Base-by-base conservation (phyloP, 495 filamentous ascomycete genomes). In the Lasiosphaeris hirsuta region DNA sequence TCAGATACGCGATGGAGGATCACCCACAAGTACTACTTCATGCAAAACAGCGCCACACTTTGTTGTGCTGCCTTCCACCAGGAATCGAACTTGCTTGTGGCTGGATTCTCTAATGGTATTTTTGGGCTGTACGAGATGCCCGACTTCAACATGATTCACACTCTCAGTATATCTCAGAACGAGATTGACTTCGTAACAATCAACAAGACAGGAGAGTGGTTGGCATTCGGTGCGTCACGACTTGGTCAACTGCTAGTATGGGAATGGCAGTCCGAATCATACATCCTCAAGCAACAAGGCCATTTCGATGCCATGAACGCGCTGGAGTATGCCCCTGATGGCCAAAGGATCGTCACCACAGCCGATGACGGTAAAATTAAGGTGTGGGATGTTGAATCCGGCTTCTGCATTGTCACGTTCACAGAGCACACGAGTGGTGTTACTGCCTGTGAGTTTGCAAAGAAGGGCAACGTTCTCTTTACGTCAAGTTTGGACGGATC, bases 211-310 rank as follows among this genome's bases (percentile, higher is more conserved):
- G 94, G 93, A 53, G 95, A 96, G 75, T 98, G 94, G 94, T 79
- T 98, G 34, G 94, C 94, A 7, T 96, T 98, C 71, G 94, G 93
- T n/a, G 92, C 94, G 4, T 96, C 95, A 13, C 93, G 93, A 54
- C 82, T 95, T 23, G 94, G 94, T 10, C 94, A 98, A 61, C 75
- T 98, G 11, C 79, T 98, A 37, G 95, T 98, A 19, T 98, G 94
- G 94, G 94, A 98, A 71, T 97, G 95, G 95, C 95, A 97, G 65
- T 97, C 95, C 1, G 94, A 98, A 69, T 97, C 95, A n/a, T 97
- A 97, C 72, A 92, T 98, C 54, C 73, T 98, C 36, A 98, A 97
- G 71, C 94, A 98, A 65, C 94, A 97, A 72, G 93, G 93, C 1
- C 94, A 98, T 72, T 89, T 95, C 47, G 95, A 98, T 66, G 86